phyloP scores from a whole-genome alignment of 257 asterid genomes.

The Echites panduratus region DNA sequence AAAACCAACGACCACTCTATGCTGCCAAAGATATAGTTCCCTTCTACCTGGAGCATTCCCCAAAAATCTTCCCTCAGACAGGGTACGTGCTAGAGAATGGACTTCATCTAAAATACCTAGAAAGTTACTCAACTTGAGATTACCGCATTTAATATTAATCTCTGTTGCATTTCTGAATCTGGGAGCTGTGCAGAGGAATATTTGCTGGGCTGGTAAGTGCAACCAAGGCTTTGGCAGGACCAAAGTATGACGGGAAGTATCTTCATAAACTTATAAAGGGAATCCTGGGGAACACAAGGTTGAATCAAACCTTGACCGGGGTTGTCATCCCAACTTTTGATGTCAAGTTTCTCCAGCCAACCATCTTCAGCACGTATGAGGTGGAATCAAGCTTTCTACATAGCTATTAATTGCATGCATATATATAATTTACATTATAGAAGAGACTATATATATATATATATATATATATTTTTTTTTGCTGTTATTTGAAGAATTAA shows the following conservation, averaged over 20 bases:
- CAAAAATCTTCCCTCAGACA: constrained; percentile 25
- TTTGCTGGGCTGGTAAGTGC: constrained; percentile 12
- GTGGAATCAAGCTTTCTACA: neutral
- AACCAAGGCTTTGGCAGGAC: constrained; percentile 20
- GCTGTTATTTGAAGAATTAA: too few species aligned
- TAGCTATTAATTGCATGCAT: too few species aligned
- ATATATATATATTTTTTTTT: too few species aligned
- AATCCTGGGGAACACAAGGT: constrained; percentile 24
- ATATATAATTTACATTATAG: too few species aligned
- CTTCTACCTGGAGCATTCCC: constrained; percentile 36
- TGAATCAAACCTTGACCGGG: constrained; percentile 37
- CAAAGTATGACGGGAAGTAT: constrained; percentile 45
- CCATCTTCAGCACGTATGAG: constrained; percentile 26
- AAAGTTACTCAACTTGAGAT: too few species aligned
- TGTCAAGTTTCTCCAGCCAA: constrained; percentile 43
- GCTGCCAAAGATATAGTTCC: constrained; percentile 50
- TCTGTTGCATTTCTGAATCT: too few species aligned
- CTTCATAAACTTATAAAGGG: constrained; percentile 32
- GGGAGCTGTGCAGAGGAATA: constrained; percentile 26
- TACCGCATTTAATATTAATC: too few species aligned
- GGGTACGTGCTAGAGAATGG: too few species aligned
- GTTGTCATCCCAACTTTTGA: constrained; percentile 54
- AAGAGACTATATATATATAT: too few species aligned
- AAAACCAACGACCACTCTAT: constrained; percentile 39
- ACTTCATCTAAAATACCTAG: too few species aligned